Conservation (phyloP, 768 basidiomycete genomes). For the Collybiopsis luxurians region DNA sequence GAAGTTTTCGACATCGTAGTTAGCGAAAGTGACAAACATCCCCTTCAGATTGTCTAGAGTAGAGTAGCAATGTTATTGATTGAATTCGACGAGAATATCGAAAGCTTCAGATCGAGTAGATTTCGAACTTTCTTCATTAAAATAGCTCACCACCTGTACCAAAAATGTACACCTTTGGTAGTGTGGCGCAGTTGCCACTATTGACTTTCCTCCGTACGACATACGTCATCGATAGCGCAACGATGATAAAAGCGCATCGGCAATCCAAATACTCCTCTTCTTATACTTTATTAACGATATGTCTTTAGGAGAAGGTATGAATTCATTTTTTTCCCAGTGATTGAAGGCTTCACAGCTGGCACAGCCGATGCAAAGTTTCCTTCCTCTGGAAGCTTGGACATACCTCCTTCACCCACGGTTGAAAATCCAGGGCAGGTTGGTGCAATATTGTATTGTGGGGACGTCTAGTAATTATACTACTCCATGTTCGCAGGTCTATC, state of each 20-base stretch:
- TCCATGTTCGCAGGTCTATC: neutral
- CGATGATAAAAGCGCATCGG: too few species aligned
- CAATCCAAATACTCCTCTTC: too few species aligned
- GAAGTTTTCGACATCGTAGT: conserved; percentile 61
- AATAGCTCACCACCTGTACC: too few species aligned
- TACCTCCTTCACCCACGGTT: conserved; percentile 5
- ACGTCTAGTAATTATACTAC: too few species aligned
- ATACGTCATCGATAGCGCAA: too few species aligned
- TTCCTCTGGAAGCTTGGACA: neutral
- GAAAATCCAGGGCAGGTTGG: conserved; percentile 6
- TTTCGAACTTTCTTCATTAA: too few species aligned
- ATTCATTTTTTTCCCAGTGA: neutral
- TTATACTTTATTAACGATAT: too few species aligned
- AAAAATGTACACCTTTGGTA: too few species aligned
- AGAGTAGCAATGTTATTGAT: neutral
- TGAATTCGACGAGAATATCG: neutral
- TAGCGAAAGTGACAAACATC: conserved; percentile 73
- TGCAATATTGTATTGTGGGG: too few species aligned
- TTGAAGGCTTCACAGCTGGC: neutral
- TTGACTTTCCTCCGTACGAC: too few species aligned
- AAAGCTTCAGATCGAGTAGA: too few species aligned
- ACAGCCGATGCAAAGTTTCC: conserved; percentile 8
- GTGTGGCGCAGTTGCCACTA: too few species aligned
- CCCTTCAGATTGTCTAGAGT: conserved; percentile 53
- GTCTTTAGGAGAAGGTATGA: conserved; percentile 6